Base-by-base conservation (phyloP, 352 stramenopile species). In the Globisporangium yorkense region DNA sequence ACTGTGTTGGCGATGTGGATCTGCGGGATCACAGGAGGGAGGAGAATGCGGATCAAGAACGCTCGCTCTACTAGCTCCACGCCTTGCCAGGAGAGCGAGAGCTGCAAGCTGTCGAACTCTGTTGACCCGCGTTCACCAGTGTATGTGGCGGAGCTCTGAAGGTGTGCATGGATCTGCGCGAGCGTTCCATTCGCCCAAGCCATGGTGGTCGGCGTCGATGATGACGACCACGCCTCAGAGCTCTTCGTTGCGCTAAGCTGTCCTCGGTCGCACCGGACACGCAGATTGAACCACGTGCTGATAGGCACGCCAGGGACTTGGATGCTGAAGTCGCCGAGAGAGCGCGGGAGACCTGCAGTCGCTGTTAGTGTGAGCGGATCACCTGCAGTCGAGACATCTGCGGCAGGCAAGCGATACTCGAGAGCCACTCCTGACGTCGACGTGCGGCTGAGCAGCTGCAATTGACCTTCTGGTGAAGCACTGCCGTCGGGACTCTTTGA, bases 141-240 rank as follows among this genome's bases (percentile, higher is more conserved):
- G n/a, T 53, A 65, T 18, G 56, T 12, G 7, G 47, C 20, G 12
- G 33, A 7, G 33, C 24, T 52, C n/a, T 52, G 46, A 2, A 75
- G 53, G 5, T 40, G 51, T 9, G 40, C 7, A 48, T 68, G 61
- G 24, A 71, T 61, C 2, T 54, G 27, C 3, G 55, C 31, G 18
- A 60, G n/a, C 4, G 68, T 71, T 31, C 61, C 68, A 27, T 75
- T 75, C 21, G 71, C 52, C 68, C 65, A 73, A 16, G 65, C 6
- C 39, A 21, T 8, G 0, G 61, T 1, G 1, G 3, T 13, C 31
- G 6, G 9, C 3, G n/a, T 31, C 39, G 16, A n/a, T 24, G 24
- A 33, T 6, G 12, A 5, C 39, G 29, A 53, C 16, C 9, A 51
- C 7, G 4, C 9, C 1, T 39, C 3, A 3, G 20, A 15, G 5